A percentile compares a stretch with the other conserved stretches of the same genome.
These are phyloP conservation scores for Komagataella phaffii DNA, from an alignment of 805 yeast genomes.

Conservation along the genomic window DNA sequence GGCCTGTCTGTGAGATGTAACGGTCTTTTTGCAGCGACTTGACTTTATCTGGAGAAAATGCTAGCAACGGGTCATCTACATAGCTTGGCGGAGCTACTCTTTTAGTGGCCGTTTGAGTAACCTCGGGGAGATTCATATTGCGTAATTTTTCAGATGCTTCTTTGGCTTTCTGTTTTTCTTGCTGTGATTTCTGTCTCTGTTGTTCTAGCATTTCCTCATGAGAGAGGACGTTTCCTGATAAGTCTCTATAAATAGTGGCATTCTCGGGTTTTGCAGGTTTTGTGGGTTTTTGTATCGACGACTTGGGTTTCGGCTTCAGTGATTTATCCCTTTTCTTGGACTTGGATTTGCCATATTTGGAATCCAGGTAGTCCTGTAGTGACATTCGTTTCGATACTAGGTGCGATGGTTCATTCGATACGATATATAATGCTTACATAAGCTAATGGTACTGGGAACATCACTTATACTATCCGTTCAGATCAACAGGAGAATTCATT, in stretches of 20 bases:
- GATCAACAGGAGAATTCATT: too few species aligned
- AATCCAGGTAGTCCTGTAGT: neutral
- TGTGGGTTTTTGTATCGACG: neutral
- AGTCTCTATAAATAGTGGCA: neutral
- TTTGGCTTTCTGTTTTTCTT: neutral
- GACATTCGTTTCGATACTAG: neutral
- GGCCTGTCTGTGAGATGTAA: slow-evolving; percentile 24
- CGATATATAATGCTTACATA: neutral
- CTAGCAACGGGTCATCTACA: slow-evolving; percentile 53
- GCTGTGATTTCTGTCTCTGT: neutral
- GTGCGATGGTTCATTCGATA: neutral
- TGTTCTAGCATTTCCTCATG: neutral
- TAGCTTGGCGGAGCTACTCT: slow-evolving; percentile 2
- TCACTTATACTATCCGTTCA: too few species aligned
- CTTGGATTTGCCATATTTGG: neutral
- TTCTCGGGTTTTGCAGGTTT: neutral
- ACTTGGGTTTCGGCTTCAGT: neutral
- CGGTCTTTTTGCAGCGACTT: slow-evolving; percentile 6
- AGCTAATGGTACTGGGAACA: neutral
- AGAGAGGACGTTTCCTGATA: neutral
- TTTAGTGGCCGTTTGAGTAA: neutral
- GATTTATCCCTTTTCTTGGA: neutral
- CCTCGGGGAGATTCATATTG: neutral
- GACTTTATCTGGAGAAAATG: slow-evolving; percentile 22
- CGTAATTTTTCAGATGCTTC: neutral